A percentile compares a stretch with the other conserved stretches of the same genome.
Conservation (phyloP, 2,329 filamentous ascomycete species). For the Hawksworthiomyces lignivorus region DNA sequence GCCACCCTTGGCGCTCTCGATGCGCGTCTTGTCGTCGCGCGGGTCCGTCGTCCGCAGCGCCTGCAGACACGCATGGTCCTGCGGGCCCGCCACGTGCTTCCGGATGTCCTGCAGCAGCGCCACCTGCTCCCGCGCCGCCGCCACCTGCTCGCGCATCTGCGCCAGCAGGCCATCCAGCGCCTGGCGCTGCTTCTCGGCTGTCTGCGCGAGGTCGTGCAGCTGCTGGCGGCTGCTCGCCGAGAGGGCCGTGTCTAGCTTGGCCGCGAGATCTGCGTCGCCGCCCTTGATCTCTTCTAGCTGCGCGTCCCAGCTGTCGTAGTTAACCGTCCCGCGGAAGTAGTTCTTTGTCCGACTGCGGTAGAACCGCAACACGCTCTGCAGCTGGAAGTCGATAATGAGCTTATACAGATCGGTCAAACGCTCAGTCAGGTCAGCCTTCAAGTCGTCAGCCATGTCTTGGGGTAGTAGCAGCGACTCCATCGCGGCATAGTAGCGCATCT, state of each 20-base stretch:
- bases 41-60: slow-evolving; percentile 13
- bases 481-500: slow-evolving; percentile 7
- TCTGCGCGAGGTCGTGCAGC: too few relatives aligned
- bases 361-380: slow-evolving; percentile 7
- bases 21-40: slow-evolving; percentile 26
- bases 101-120: too few relatives aligned
- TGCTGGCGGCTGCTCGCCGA: too few relatives aligned
- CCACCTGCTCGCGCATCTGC: too few relatives aligned
- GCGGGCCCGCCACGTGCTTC: too few relatives aligned
- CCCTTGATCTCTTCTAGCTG: too few relatives aligned
- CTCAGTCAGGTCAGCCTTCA: not conserved
- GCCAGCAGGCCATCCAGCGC: too few relatives aligned
- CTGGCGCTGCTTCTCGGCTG: too few relatives aligned
- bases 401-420: slow-evolving; percentile 6
- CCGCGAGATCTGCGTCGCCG: too few relatives aligned
- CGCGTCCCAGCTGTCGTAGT: slow-evolving; percentile 6
- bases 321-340: slow-evolving; percentile 3
- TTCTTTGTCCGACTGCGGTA: slow-evolving; percentile 5
- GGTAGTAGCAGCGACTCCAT: slow-evolving; percentile 5
- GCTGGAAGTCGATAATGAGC: slow-evolving; percentile 8
- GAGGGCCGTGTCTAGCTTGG: too few relatives aligned
- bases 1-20: slow-evolving; percentile 27
- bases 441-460: not conserved
- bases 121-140: too few relatives aligned
- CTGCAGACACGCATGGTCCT: not conserved